Base-by-base conservation (phyloP, 495 filamentous ascomycete species). In the Neurospora sp. region DNA sequence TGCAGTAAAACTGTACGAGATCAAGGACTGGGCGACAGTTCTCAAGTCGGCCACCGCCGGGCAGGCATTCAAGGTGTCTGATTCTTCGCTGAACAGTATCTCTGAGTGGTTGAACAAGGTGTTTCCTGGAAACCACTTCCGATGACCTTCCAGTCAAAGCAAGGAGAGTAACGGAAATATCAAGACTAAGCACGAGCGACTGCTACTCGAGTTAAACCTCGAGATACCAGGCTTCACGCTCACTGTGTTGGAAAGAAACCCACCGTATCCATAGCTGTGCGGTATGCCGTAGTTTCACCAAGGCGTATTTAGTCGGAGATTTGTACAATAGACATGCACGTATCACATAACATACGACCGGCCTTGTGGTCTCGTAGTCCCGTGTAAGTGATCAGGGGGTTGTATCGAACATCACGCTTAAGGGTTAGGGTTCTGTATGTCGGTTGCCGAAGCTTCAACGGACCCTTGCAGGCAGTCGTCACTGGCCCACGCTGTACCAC, bases 391-490 rank as follows among this genome's bases (percentile, higher is more conserved):
- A n/a, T n/a, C n/a, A n/a, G n/a, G n/a, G n/a, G n/a, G n/a, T n/a
- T n/a, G n/a, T n/a, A n/a, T n/a, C n/a, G n/a, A n/a, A n/a, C n/a
- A n/a, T n/a, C n/a, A n/a, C n/a, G n/a, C n/a, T n/a, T n/a, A n/a
- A 72, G 74, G 72, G 75, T 74, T 74, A 74, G 75, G 75, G 74
- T 40, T 69, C 1, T 11, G 1, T 8, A 16, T 35, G 66, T n/a
- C n/a, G n/a, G n/a, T n/a, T n/a, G 9, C 42, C 16, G 12, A 69
- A 74, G 70, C 70, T 72, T 54, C 72, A 42, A 72, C 11, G 31
- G 71, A 73, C 70, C 70, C 44, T 60, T 46, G 40, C 38, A 39
- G 8, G 72, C 46, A 73, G 39, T 71, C 60, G 71, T 75, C 72
- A 73, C 72, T 41, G 71, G 18, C 44, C 31, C 54, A 20, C 31